Evolutionary conservation across 129 eudicot species (phyloP).

Genomic region (Flaveria ramosissima): DNA sequence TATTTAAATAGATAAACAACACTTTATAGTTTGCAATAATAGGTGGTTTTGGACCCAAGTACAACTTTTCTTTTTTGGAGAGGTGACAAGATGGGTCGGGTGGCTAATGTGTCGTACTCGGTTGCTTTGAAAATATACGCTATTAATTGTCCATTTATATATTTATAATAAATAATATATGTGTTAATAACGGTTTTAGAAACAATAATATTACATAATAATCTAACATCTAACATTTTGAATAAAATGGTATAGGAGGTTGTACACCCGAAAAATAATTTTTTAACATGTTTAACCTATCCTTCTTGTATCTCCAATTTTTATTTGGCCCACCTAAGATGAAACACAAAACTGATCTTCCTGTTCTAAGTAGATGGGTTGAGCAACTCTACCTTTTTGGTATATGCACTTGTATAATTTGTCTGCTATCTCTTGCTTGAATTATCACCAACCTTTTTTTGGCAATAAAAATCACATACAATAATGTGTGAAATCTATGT

Average conservation of each 20-base stretch:
- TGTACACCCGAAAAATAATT: background rate
- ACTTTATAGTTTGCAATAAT: background rate
- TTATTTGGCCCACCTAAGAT: background rate
- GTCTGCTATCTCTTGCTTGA: background rate
- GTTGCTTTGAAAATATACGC: background rate
- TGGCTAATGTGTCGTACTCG: background rate
- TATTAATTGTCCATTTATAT: background rate
- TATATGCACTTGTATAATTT: background rate
- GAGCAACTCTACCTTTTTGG: background rate
- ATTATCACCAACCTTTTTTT: background rate
- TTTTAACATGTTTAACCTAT: background rate
- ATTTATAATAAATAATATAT: background rate
- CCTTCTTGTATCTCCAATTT: background rate
- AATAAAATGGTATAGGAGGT: background rate
- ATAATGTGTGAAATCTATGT: background rate
- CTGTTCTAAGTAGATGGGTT: background rate
- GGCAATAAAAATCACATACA: slow-evolving; percentile 4
- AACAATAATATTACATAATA: background rate
- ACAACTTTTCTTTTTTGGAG: background rate
- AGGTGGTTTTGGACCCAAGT: background rate
- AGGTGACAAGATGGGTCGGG: background rate
- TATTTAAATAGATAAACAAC: background rate
- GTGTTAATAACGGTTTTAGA: background rate
- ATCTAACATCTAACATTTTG: background rate
- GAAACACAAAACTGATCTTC: background rate